Conservation (phyloP, 345 rosid genomes). For the Kernera saxatilis region DNA sequence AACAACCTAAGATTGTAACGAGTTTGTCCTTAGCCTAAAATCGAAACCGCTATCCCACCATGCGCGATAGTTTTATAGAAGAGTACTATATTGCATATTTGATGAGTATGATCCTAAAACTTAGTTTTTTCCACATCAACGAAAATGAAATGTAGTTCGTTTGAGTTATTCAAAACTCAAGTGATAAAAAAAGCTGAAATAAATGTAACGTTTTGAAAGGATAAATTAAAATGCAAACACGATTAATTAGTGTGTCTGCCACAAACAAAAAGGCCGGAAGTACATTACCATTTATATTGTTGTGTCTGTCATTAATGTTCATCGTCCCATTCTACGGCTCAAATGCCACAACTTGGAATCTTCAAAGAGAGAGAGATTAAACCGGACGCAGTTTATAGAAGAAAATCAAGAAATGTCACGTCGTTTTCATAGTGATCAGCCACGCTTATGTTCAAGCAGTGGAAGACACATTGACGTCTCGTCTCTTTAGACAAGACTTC, state of each 20-base stretch:
- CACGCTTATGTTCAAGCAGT: constrained; percentile 14
- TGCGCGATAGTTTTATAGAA: neutral
- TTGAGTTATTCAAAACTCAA: neutral
- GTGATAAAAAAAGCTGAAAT: neutral
- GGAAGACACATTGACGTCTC: constrained; percentile 27
- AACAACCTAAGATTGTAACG: neutral
- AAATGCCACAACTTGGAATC: constrained; percentile 17
- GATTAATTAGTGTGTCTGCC: constrained; percentile 31
- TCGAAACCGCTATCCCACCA: too few species aligned
- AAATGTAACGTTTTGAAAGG: neutral
- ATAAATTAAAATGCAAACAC: constrained; percentile 9
- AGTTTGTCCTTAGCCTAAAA: neutral
- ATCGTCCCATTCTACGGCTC: constrained; percentile 12
- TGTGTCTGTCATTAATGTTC: constrained; percentile 9
- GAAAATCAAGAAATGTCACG: neutral
- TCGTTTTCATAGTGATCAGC: constrained; percentile 19
- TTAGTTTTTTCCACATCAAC: neutral
- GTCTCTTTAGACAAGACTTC: constrained; percentile 26
- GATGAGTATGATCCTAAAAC: neutral
- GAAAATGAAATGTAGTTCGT: neutral
- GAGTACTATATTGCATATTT: neutral
- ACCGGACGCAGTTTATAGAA: neutral
- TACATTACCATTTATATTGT: constrained; percentile 12
- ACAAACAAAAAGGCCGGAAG: neutral
- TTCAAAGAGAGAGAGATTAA: neutral